Percentiles rank a stretch among this genome's conserved stretches.
Evolutionary conservation across 2,329 filamentous ascomycete genomes (phyloP).

Genomic region (Fusarium subtropicale): DNA sequence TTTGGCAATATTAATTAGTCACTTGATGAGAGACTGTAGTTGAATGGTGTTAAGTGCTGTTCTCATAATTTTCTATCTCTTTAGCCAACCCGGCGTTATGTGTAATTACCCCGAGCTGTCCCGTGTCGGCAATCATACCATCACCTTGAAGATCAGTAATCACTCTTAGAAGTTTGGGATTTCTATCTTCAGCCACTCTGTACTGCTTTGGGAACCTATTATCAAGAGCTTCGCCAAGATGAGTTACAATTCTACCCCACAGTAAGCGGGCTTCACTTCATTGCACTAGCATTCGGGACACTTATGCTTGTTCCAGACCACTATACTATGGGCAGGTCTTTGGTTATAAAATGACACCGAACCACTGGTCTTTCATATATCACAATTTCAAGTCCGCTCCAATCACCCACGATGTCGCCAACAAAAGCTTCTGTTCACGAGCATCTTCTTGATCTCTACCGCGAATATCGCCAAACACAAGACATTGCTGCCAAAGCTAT

Average conservation of each 20-base stretch:
- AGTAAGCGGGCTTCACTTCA: constrained; percentile 1
- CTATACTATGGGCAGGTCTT: rapidly evolving
- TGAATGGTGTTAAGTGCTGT: no score
- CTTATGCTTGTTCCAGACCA: background rate
- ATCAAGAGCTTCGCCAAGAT: background rate
- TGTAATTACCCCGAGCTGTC: no score
- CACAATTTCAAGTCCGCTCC: rapidly evolving
- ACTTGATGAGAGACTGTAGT: background rate
- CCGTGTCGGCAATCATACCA: no score
- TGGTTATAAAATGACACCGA: rapidly evolving
- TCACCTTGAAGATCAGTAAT: background rate
- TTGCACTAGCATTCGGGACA: background rate
- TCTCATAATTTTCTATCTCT: no score
- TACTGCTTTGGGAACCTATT: background rate
- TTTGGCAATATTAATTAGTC: background rate
- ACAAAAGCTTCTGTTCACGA: rapidly evolving
- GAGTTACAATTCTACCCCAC: background rate
- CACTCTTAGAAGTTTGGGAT: background rate
- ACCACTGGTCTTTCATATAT: rapidly evolving
- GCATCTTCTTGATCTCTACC: background rate
- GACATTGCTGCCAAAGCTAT: background rate
- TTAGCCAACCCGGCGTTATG: no score
- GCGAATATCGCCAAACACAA: constrained; percentile 3
- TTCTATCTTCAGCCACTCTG: background rate
- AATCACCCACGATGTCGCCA: background rate